phyloP scores from a whole-genome alignment of 2,329 filamentous ascomycete genomes.

The Verticillium tricorpus region DNA sequence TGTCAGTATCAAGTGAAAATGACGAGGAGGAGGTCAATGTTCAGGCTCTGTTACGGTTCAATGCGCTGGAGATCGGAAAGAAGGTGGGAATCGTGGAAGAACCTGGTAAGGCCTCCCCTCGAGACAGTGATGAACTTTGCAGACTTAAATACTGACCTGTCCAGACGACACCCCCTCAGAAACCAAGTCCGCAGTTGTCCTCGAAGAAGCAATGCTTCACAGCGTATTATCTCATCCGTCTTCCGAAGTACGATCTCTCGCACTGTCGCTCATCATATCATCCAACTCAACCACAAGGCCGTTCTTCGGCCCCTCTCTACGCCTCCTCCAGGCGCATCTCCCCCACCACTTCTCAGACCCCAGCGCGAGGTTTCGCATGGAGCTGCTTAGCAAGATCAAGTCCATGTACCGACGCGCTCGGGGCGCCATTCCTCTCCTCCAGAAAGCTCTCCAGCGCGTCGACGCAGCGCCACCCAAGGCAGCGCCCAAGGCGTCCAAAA shows the following conservation, averaged over 20 bases:
- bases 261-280: conserved; percentile 73
- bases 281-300: conserved; percentile 72
- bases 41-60: conserved; percentile 56
- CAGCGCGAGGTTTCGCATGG: conserved; percentile 80
- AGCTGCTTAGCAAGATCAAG: conserved; percentile 69
- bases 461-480: conserved; percentile 13
- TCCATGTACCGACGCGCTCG: conserved; percentile 73
- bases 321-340: conserved; percentile 60
- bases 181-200: conserved; percentile 17
- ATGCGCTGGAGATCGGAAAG: conserved; percentile 67
- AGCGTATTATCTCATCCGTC: conserved; percentile 51
- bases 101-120: conserved; percentile 38
- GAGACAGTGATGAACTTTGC: no score
- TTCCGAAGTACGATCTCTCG: conserved; percentile 68
- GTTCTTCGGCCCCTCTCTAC: conserved; percentile 58
- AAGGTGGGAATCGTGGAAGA: conserved; percentile 66
- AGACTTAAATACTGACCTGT: background rate
- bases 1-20: conserved; percentile 37
- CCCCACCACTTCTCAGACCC: conserved; percentile 74
- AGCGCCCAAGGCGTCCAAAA: conserved; percentile 16
- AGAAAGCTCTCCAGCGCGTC: conserved; percentile 28
- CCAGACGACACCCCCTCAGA: background rate
- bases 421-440: conserved; percentile 56
- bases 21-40: conserved; percentile 43
- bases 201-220: conserved; percentile 43